A percentile compares a stretch with the other conserved stretches of the same genome.
These are phyloP conservation scores for Asterella californica DNA, from an alignment of 225 moss, liverwort and hornwort genomes.

Conservation along the genomic window DNA sequence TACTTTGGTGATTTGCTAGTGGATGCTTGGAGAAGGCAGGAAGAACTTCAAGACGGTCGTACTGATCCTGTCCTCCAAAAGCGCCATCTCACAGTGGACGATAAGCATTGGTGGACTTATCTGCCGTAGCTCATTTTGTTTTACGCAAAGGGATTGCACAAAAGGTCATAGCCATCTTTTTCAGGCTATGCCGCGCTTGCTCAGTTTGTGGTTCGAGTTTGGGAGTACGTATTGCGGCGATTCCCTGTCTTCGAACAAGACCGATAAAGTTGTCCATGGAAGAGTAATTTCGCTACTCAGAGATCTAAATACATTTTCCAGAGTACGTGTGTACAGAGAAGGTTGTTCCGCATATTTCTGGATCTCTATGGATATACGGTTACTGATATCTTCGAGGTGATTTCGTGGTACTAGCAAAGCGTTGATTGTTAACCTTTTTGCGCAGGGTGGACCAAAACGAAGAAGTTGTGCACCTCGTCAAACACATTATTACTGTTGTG, in stretches of 20 bases:
- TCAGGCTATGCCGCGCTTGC: conserved; percentile 95
- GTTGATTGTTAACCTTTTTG: background rate
- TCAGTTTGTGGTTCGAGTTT: conserved; percentile 98
- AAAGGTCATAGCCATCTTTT: conserved; percentile 89
- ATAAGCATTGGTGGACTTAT: conserved; percentile 87
- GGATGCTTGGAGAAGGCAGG: conserved; percentile 93
- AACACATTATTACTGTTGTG: conserved; percentile 78
- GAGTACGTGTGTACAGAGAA: too few relatives aligned
- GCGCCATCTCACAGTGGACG: conserved; percentile 72
- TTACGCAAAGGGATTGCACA: conserved; percentile 96
- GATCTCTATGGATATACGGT: too few relatives aligned
- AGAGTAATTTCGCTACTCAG: conserved; percentile 41
- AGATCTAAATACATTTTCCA: background rate
- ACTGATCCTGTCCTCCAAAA: conserved; percentile 54
- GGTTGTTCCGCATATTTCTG: too few relatives aligned
- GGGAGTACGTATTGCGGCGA: conserved; percentile 75
- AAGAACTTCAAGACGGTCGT: conserved; percentile 71
- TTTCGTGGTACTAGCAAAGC: too few relatives aligned
- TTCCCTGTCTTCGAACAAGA: conserved; percentile 54
- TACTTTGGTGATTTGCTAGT: conserved; percentile 96
- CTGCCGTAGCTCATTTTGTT: conserved; percentile 83
- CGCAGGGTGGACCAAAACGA: conserved; percentile 96
- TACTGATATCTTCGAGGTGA: too few relatives aligned
- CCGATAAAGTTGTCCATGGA: conserved; percentile 67
- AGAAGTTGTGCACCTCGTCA: conserved; percentile 78